These are phyloP conservation scores for Pharus latifolius DNA, from an alignment of 176 grass and related monocot species.

Conservation along the genomic window DNA sequence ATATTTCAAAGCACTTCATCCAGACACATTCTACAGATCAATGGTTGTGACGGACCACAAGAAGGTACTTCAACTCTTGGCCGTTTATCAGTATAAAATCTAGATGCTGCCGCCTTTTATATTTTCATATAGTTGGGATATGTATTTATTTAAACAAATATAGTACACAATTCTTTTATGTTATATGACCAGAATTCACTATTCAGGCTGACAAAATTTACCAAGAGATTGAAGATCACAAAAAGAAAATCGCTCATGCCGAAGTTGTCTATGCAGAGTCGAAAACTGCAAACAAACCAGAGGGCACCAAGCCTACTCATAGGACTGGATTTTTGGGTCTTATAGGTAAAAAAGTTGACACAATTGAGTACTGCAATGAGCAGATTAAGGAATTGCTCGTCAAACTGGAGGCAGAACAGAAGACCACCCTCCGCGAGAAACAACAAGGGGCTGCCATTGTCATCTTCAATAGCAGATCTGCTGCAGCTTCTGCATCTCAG, in stretches of 20 bases:
- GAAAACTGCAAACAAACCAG: constrained; percentile 47
- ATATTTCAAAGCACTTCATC: constrained; percentile 75
- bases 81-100: not conserved
- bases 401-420: constrained; percentile 79
- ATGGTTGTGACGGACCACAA: constrained; percentile 63
- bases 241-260: constrained; percentile 66
- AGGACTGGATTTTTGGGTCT: constrained; percentile 75
- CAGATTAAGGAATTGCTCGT: constrained; percentile 76
- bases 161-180: not conserved
- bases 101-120: not conserved
- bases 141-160: not conserved
- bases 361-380: constrained; percentile 63
- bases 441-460: constrained; percentile 67
- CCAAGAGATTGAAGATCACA: constrained; percentile 65
- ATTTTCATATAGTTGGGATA: not conserved
- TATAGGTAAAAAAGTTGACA: constrained; percentile 80
- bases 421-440: constrained; percentile 56
- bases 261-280: constrained; percentile 63
- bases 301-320: constrained; percentile 58
- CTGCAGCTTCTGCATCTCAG: constrained; percentile 75
- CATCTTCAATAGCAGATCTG: constrained; percentile 74
- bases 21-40: constrained; percentile 72
- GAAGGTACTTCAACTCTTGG: constrained; percentile 32
- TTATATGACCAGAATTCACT: not conserved
- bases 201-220: constrained; percentile 81